Conservation (phyloP, 2,329 filamentous ascomycete species). For the Dendrostoma leiphaemia region DNA sequence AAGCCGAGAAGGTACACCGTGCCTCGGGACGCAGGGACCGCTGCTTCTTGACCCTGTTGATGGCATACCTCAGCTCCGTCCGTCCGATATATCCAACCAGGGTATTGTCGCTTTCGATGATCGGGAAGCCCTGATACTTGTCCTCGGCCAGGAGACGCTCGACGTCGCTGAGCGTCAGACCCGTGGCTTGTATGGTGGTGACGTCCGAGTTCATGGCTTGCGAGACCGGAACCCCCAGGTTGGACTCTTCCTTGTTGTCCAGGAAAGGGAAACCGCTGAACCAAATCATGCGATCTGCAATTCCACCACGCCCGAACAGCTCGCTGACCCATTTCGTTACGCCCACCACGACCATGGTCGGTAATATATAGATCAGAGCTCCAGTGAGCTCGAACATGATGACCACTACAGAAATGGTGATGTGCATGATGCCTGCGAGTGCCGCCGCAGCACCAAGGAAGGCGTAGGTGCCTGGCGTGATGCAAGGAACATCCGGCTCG, state of each 20-base stretch:
- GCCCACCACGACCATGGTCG: slow-evolving; percentile 98
- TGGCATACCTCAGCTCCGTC: slow-evolving; percentile 86
- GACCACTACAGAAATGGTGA: slow-evolving; percentile 93
- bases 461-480: slow-evolving; percentile 95
- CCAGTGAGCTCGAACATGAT: slow-evolving; percentile 99
- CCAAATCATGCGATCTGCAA: slow-evolving; percentile 98
- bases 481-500: slow-evolving; percentile 88
- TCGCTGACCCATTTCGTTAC: slow-evolving; percentile 93
- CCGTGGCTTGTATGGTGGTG: slow-evolving; percentile 70
- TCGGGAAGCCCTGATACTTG: slow-evolving; percentile 88
- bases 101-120: slow-evolving; percentile 68
- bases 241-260: slow-evolving; percentile 96
- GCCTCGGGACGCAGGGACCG: slow-evolving; percentile 65
- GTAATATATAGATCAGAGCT: slow-evolving; percentile 94
- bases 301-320: slow-evolving; percentile 81
- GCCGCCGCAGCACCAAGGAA: slow-evolving; percentile 91
- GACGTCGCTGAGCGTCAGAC: slow-evolving; percentile 72
- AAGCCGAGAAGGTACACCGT: slow-evolving; percentile 70
- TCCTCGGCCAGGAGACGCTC: slow-evolving; percentile 75
- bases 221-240: slow-evolving; percentile 91
- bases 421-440: slow-evolving; percentile 95
- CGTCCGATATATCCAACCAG: slow-evolving; percentile 90
- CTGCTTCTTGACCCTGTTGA: slow-evolving; percentile 74
- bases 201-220: slow-evolving; percentile 82
- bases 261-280: slow-evolving; percentile 97